Evolutionary conservation across 2,329 filamentous ascomycete species (phyloP).

Genomic region (Fusarium domesticum): DNA sequence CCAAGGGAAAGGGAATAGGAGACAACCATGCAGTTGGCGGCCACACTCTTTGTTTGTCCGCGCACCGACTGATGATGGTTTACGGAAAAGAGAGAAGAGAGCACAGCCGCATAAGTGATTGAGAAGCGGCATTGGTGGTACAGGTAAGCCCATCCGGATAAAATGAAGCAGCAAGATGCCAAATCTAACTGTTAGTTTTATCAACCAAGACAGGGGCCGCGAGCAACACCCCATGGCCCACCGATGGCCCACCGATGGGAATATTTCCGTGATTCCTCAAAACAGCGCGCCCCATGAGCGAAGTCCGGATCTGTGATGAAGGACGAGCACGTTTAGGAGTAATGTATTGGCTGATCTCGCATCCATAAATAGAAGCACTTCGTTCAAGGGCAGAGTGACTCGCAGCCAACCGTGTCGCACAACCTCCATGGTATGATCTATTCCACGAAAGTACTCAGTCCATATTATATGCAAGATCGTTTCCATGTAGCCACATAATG

Average conservation of each 20-base stretch:
- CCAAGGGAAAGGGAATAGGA: background rate
- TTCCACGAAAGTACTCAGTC: no score
- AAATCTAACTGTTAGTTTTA: no score
- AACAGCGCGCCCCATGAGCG: background rate
- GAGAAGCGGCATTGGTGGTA: background rate
- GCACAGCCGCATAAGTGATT: background rate
- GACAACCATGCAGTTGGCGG: background rate
- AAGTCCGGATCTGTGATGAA: background rate
- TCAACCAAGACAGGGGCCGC: background rate
- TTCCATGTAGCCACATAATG: background rate
- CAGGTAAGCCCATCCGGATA: background rate
- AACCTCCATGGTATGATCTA: conserved; percentile 1
- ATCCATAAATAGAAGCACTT: background rate
- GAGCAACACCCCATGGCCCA: background rate
- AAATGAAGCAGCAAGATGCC: background rate
- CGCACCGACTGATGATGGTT: background rate
- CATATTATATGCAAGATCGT: background rate
- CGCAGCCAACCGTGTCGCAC: conserved; percentile 9
- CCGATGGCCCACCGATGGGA: background rate
- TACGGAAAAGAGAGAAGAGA: background rate
- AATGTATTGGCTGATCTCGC: background rate
- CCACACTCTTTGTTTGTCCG: background rate
- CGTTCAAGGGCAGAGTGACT: conserved; percentile 1
- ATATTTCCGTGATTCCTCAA: background rate
- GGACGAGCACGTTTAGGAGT: background rate